Base-by-base conservation (phyloP, 441 rosid genomes). In the Eruca vesicaria region DNA sequence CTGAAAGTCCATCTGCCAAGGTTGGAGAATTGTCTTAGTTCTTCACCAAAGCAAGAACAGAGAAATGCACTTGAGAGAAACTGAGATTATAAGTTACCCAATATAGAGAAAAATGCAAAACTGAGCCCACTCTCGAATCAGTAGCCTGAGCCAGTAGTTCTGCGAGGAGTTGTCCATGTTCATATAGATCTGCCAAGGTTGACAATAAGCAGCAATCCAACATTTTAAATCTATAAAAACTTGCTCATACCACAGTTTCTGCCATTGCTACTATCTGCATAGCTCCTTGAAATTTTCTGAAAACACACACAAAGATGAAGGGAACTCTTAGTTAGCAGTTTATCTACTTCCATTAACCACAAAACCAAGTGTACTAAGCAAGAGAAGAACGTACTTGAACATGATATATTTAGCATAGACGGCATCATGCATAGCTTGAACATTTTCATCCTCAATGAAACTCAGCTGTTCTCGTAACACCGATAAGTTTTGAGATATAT, bases 251-350 rank as follows among this genome's bases (percentile, higher is more conserved):
- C 88, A 87, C 83, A 58, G 86, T 86, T 86, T 92, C 97, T 18
- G 92, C 90, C 89, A 92, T 76, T 12, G 88, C 97, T 64, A 88
- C 91, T 58, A 94, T 83, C 79, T 90, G 98, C 97, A 90, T 92
- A 58, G 97, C 95, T 53, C 86, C 86, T 84, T 87, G 97, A 62
- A 94, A 94, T 78, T 89, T 94, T 86, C 98, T 94, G 80, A 61
- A 14, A 81, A 32, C 29, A 45, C 53, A 15, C 31, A 55, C 69
- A 12, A 68, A 63, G 14, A 57, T 14, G 61, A 31, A 57, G 2
- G 7, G 41, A 35, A 19, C 19, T 66, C 21, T 16, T 66, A 18
- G 3, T 78, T 41, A 68, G 63, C 35, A 2, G 21, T 6, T 67
- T 29, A 71, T 60, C 73, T 20, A 71, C 18, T 65, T 58, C 33